Percentiles rank a stretch among this genome's conserved stretches.
Evolutionary conservation across 495 filamentous ascomycete genomes (phyloP).

Genomic region (Aspergillus coremiiformis): DNA sequence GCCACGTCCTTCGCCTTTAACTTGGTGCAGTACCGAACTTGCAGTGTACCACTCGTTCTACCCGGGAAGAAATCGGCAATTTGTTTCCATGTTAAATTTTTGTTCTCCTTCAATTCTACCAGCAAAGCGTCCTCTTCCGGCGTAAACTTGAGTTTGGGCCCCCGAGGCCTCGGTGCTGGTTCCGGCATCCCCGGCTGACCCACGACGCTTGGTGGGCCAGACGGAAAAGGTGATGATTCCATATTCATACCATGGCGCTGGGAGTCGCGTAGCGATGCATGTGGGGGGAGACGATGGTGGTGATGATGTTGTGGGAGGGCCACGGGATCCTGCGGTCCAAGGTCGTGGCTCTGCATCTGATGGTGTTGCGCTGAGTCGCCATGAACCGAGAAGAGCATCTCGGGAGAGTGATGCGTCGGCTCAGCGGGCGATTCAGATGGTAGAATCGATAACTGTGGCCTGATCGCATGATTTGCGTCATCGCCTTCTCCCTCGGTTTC

Average conservation of each 20-base stretch:
- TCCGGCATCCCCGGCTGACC: slow-evolving; percentile 76
- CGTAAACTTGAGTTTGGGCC: slow-evolving; percentile 84
- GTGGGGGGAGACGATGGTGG: slow-evolving; percentile 64
- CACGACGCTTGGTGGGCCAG: slow-evolving; percentile 60
- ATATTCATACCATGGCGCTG: slow-evolving; percentile 22
- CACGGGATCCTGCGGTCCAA: slow-evolving; percentile 18
- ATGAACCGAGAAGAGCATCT: slow-evolving; percentile 28
- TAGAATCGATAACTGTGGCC: slow-evolving; percentile 24
- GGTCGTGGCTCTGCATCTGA: slow-evolving; percentile 24
- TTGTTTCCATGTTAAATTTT: slow-evolving; percentile 90
- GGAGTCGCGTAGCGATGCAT: slow-evolving; percentile 38
- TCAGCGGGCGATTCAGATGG: slow-evolving; percentile 21
- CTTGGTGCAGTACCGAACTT: slow-evolving; percentile 91
- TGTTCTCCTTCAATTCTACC: slow-evolving; percentile 85
- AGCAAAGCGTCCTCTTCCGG: slow-evolving; percentile 79
- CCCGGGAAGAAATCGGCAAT: slow-evolving; percentile 93
- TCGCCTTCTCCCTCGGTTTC: slow-evolving; percentile 19
- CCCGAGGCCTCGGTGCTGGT: slow-evolving; percentile 66
- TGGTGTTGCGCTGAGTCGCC: slow-evolving; percentile 23
- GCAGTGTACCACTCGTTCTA: slow-evolving; percentile 75
- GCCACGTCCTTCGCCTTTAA: slow-evolving; percentile 84
- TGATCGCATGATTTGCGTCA: slow-evolving; percentile 21
- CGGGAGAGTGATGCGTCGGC: slow-evolving; percentile 23
- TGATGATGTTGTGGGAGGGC: slow-evolving; percentile 52
- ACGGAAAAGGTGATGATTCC: slow-evolving; percentile 20